Evolutionary conservation across 140 eudicot species (phyloP).

Genomic region (Anethum foeniculum): DNA sequence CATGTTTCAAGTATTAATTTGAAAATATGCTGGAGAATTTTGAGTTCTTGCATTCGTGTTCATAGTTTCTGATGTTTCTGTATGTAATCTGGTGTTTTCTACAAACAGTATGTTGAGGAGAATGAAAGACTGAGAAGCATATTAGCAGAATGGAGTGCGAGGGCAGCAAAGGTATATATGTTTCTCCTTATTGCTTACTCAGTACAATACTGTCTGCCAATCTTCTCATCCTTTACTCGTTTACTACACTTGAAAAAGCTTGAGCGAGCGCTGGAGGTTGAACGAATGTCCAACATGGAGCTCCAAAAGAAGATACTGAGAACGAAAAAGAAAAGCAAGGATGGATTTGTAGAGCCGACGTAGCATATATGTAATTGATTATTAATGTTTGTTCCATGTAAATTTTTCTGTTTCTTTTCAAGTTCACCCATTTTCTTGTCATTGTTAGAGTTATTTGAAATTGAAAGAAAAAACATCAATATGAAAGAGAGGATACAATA

Average conservation of each 20-base stretch:
- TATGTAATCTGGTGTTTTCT: not conserved
- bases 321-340: slow-evolving; percentile 24
- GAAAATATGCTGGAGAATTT: not conserved
- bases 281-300: slow-evolving; percentile 69
- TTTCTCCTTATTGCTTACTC: not conserved
- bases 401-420: not conserved
- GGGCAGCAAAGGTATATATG: slow-evolving; percentile 82
- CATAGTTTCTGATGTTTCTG: not conserved
- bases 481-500: not conserved
- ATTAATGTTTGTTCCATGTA: not conserved
- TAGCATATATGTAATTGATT: slow-evolving; percentile 3
- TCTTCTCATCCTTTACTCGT: not conserved
- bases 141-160: slow-evolving; percentile 88
- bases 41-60: not conserved
- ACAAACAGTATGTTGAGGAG: slow-evolving; percentile 79
- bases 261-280: slow-evolving; percentile 85
- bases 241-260: slow-evolving; percentile 36
- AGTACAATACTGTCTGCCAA: not conserved
- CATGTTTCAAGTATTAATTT: not conserved
- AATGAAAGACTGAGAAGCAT: slow-evolving; percentile 89
- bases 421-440: not conserved
- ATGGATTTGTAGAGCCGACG: slow-evolving; percentile 21
- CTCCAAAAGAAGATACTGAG: slow-evolving; percentile 61
- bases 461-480: not conserved
- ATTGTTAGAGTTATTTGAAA: not conserved